Evolutionary conservation across 2,329 filamentous ascomycete species (phyloP).

Genomic region (Lecanicillium sp.): DNA sequence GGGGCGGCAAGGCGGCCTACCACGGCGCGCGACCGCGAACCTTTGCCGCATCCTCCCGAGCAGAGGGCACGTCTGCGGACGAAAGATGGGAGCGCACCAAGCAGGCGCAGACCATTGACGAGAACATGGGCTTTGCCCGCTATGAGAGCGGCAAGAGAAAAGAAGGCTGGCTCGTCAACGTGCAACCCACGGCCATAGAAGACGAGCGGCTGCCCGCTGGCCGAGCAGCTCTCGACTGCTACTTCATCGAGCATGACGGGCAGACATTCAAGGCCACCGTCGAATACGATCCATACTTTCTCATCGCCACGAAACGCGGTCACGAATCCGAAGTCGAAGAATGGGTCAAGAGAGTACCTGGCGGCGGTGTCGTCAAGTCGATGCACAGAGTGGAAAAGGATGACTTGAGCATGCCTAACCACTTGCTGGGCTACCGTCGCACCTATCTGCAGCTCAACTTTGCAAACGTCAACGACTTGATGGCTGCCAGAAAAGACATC

Average conservation of each 20-base stretch:
- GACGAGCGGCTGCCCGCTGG: constrained; percentile 80
- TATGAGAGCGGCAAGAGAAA: constrained; percentile 81
- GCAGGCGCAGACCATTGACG: constrained; percentile 84
- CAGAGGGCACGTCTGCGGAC: constrained; percentile 83
- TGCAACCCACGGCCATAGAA: constrained; percentile 82
- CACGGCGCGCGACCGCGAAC: constrained; percentile 66
- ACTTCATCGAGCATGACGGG: constrained; percentile 87
- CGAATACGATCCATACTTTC: constrained; percentile 94
- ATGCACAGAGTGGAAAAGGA: constrained; percentile 81
- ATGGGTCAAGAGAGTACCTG: constrained; percentile 74
- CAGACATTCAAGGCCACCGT: constrained; percentile 92
- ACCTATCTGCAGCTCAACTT: constrained; percentile 86
- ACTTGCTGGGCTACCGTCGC: constrained; percentile 82
- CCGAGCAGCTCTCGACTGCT: constrained; percentile 87
- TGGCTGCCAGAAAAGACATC: constrained; percentile 77
- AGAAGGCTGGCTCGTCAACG: constrained; percentile 91
- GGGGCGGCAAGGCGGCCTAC: constrained; percentile 61
- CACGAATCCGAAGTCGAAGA: constrained; percentile 93
- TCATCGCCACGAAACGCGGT: constrained; percentile 83
- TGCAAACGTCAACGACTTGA: constrained; percentile 76
- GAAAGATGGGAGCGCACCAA: constrained; percentile 84
- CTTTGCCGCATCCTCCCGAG: constrained; percentile 70
- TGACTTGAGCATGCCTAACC: constrained; percentile 91
- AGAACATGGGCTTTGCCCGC: constrained; percentile 86
- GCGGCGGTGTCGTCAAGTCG: constrained; percentile 75